Evolutionary conservation across 768 basidiomycete genomes (phyloP).

Genomic region (Antrodiella citrinella): DNA sequence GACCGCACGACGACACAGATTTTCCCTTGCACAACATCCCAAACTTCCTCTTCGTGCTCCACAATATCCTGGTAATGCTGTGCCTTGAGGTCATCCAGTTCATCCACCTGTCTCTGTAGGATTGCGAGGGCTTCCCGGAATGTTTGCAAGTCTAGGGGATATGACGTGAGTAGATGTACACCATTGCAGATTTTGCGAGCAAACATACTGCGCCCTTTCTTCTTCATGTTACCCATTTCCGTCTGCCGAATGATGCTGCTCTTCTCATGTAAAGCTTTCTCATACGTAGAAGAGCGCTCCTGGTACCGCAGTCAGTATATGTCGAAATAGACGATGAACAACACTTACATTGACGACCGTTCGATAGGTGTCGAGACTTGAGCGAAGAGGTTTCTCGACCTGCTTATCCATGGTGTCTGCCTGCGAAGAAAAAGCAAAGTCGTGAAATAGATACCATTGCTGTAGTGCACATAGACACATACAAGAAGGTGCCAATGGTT

Average conservation of each 20-base stretch:
- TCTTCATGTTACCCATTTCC: conserved; percentile 78
- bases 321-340: background rate
- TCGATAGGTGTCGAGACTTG: conserved; percentile 76
- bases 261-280: conserved; percentile 74
- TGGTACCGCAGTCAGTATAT: conserved; percentile 18
- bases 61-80: conserved; percentile 84
- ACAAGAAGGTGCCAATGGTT: conserved; percentile 93
- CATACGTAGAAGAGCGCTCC: conserved; percentile 84
- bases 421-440: too few species aligned
- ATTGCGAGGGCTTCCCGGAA: conserved; percentile 79
- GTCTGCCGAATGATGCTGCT: conserved; percentile 80
- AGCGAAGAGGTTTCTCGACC: conserved; percentile 84
- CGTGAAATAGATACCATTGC: background rate
- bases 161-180: background rate
- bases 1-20: conserved; percentile 83
- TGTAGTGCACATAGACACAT: conserved; percentile 21
- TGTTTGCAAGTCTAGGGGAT: conserved; percentile 64
- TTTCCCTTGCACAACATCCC: conserved; percentile 86
- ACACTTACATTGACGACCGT: conserved; percentile 55
- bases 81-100: conserved; percentile 78
- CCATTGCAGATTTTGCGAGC: background rate
- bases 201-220: conserved; percentile 73
- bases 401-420: conserved; percentile 80
- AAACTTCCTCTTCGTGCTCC: conserved; percentile 92
- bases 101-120: conserved; percentile 85